Base-by-base conservation (phyloP, 345 rosid genomes). In the Turnera subulata region DNA sequence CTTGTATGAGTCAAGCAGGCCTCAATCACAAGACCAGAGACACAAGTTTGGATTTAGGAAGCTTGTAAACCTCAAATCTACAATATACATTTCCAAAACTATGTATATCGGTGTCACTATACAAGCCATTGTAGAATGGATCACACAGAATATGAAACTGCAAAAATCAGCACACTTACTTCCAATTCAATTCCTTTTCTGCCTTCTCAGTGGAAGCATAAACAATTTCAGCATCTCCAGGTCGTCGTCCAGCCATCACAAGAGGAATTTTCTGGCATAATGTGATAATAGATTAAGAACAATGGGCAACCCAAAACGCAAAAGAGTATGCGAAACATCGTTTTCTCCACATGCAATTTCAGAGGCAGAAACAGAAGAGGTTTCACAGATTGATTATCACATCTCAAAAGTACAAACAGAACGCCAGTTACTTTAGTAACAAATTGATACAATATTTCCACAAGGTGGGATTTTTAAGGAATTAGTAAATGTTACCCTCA, bases 151-250 rank as follows among this genome's bases (percentile, higher is more conserved):
- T 6, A 23, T 23, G 15, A 20, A 49, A 26, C n/a, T 25, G 50
- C 9, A 43, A 1, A 48, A 5, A 68, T 58, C 19, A 2, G 5
- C 15, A 45, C 13, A 65, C 99, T 82, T 78, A 93, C 99, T 81
- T 89, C 99, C 99, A 93, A 26, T 82, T 82, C 72, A 93, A 62
- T 77, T 93, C 92, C 0, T 43, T 61, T 52, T 79, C 89, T 56
- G 99, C 97, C 70, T 75, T 87, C 9, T 69, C 72, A 7, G 97
- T 93, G 20, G 99, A 87, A 50, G 99, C 96, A 53, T 85, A 93
- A 20, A 93, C 92, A 24, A 74, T 64, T 82, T 83, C 99, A 15
- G 96, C 89, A 52, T 93, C 99, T 39, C 99, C 99, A 0, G 85
- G 75, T 37, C 97, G 79, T 46, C 92, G 73, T 61, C 86, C 96